A percentile compares a stretch with the other conserved stretches of the same genome.
These are phyloP conservation scores for Pistacia atlantica DNA, from an alignment of 345 rosid species.

Conservation along the genomic window DNA sequence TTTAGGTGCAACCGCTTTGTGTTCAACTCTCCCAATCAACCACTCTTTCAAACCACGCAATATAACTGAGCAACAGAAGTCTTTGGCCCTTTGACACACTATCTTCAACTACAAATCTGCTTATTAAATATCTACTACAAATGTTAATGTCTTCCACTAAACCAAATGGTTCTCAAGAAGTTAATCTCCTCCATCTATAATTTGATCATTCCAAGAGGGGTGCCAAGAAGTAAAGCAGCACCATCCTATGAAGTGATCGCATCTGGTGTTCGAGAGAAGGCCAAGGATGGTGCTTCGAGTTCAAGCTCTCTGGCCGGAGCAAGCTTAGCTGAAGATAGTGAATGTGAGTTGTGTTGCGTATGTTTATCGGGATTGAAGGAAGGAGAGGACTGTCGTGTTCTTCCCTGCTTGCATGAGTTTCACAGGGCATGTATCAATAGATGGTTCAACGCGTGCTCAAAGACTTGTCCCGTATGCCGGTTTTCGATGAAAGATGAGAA, in stretches of 20 bases:
- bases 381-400: conserved; percentile 38
- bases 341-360: conserved; percentile 56
- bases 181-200: conserved; percentile 31
- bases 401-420: conserved; percentile 76
- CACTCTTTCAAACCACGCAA: conserved; percentile 45
- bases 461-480: conserved; percentile 79
- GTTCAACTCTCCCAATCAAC: conserved; percentile 38
- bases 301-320: not conserved
- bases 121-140: conserved; percentile 18
- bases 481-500: conserved; percentile 41
- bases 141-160: conserved; percentile 14
- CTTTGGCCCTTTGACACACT: conserved; percentile 10
- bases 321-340: conserved; percentile 10
- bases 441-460: conserved; percentile 59
- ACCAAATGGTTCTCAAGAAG: conserved; percentile 37
- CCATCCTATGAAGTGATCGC: not conserved
- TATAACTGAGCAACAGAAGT: conserved; percentile 18
- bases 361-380: conserved; percentile 58
- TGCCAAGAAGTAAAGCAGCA: conserved; percentile 25
- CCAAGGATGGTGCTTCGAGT: not conserved
- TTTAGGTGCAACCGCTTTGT: conserved; percentile 58
- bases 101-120: conserved; percentile 17
- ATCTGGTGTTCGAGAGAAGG: conserved; percentile 7
- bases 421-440: conserved; percentile 64
- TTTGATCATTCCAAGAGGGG: conserved; percentile 23